These are phyloP conservation scores for Petunia secreta DNA, from an alignment of 257 asterid genomes.

Conservation along the genomic window DNA sequence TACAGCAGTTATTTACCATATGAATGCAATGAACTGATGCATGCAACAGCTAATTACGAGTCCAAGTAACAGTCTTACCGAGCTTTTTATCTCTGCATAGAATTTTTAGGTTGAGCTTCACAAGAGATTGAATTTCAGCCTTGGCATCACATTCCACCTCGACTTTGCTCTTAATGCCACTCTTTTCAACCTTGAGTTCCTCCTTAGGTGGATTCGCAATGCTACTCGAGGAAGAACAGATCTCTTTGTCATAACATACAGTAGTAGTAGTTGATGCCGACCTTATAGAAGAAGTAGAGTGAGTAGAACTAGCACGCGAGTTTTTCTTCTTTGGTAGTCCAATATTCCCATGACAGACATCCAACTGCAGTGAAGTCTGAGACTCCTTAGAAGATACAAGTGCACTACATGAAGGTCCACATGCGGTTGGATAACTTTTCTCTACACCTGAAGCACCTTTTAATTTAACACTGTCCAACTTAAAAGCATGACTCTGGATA, in stretches of 20 bases:
- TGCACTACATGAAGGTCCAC: slow-evolving; percentile 24
- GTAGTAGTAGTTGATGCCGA: slow-evolving; percentile 33
- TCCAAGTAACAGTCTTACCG: slow-evolving; percentile 44
- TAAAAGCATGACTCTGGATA: slow-evolving; percentile 21
- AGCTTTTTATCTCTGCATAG: slow-evolving; percentile 51
- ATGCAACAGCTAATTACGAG: slow-evolving; percentile 16
- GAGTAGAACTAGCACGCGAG: slow-evolving; percentile 25
- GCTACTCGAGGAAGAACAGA: slow-evolving; percentile 40
- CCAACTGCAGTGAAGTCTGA: slow-evolving; percentile 22
- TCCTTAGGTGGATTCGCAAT: slow-evolving; percentile 35
- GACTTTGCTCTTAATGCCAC: slow-evolving; percentile 34
- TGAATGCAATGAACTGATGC: slow-evolving; percentile 16
- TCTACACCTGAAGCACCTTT: slow-evolving; percentile 24
- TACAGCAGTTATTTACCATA: neutral
- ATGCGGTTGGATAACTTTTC: slow-evolving; percentile 22
- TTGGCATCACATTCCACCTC: slow-evolving; percentile 52
- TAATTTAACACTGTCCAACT: neutral
- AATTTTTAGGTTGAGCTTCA: slow-evolving; percentile 74
- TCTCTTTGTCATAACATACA: slow-evolving; percentile 29
- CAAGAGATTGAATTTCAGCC: slow-evolving; percentile 73
- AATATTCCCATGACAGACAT: slow-evolving; percentile 21
- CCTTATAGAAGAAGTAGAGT: slow-evolving; percentile 34
- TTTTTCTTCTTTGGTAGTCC: slow-evolving; percentile 28
- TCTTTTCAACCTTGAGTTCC: slow-evolving; percentile 38
- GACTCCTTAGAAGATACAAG: slow-evolving; percentile 32